These are phyloP conservation scores for Solanum etuberosum DNA, from an alignment of 257 asterid species.

Conservation along the genomic window DNA sequence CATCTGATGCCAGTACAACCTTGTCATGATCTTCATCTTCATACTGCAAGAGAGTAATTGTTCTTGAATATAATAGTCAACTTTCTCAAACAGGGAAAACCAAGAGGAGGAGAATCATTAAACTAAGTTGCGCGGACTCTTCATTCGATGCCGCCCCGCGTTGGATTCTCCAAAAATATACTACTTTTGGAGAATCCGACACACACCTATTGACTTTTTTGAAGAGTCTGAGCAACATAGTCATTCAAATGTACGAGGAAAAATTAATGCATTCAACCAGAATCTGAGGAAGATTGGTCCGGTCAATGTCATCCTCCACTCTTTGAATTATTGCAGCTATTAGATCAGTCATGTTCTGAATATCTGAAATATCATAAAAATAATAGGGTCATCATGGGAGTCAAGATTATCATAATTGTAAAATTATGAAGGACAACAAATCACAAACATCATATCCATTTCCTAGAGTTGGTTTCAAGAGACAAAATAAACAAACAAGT, in stretches of 20 bases:
- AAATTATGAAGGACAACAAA: not conserved
- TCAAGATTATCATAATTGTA: not conserved
- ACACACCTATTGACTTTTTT: too few species aligned
- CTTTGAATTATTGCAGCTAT: slow-evolving; percentile 82
- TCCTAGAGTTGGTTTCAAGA: not conserved
- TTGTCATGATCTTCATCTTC: slow-evolving; percentile 93
- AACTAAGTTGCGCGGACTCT: too few species aligned
- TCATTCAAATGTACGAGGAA: not conserved
- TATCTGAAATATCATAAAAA: slow-evolving; percentile 29
- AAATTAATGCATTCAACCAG: slow-evolving; percentile 28
- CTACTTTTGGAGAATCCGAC: too few species aligned
- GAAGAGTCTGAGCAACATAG: too few species aligned
- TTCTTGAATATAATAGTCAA: not conserved
- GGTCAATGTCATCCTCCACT: slow-evolving; percentile 86
- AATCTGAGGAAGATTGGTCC: slow-evolving; percentile 77
- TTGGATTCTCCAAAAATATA: too few species aligned
- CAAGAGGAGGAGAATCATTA: not conserved
- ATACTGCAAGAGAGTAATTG: slow-evolving; percentile 36
- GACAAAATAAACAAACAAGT: not conserved
- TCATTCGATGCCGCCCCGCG: too few species aligned
- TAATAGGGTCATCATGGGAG: not conserved
- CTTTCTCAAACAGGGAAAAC: not conserved
- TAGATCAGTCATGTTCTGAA: slow-evolving; percentile 57
- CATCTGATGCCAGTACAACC: slow-evolving; percentile 79
- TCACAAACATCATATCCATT: not conserved